Conservation (phyloP, 805 yeast species). For the Debaryomyces hansenii region DNA sequence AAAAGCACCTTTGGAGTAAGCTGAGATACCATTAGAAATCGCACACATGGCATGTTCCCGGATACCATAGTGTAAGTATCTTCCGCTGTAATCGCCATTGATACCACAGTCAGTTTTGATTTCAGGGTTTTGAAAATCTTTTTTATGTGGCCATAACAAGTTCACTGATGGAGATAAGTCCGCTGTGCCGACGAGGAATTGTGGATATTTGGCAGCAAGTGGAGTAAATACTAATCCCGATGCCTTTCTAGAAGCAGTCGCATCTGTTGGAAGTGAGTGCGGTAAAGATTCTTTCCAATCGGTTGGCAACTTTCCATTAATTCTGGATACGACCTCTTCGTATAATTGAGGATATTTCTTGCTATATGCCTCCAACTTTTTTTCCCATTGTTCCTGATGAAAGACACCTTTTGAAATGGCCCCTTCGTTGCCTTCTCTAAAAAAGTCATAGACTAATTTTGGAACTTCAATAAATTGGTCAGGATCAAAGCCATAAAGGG, state of each 20-base stretch:
- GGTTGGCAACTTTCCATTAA: slow-evolving; percentile 23
- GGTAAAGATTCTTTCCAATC: slow-evolving; percentile 26
- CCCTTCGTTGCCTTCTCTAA: slow-evolving; percentile 49
- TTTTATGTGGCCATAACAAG: slow-evolving; percentile 25
- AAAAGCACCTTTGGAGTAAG: slow-evolving; percentile 74
- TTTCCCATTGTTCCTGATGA: slow-evolving; percentile 20
- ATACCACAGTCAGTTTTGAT: slow-evolving; percentile 74
- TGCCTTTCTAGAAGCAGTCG: slow-evolving; percentile 27
- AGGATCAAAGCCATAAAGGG: slow-evolving; percentile 85
- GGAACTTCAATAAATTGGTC: slow-evolving; percentile 76
- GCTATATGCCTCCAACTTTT: slow-evolving; percentile 16
- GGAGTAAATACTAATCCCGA: slow-evolving; percentile 28
- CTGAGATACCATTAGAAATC: slow-evolving; percentile 94
- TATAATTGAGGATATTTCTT: slow-evolving; percentile 25
- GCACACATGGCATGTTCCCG: slow-evolving; percentile 99
- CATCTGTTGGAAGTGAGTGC: slow-evolving; percentile 9
- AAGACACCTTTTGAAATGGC: slow-evolving; percentile 15
- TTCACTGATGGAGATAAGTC: slow-evolving; percentile 33
- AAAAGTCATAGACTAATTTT: slow-evolving; percentile 74
- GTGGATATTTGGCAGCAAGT: slow-evolving; percentile 20
- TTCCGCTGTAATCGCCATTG: slow-evolving; percentile 84
- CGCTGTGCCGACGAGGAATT: slow-evolving; percentile 34
- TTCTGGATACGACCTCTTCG: slow-evolving; percentile 22
- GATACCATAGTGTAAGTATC: slow-evolving; percentile 96
- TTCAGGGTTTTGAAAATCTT: slow-evolving; percentile 55